Base-by-base conservation (phyloP, 768 basidiomycete genomes). In the Boletus eberwhitei region DNA sequence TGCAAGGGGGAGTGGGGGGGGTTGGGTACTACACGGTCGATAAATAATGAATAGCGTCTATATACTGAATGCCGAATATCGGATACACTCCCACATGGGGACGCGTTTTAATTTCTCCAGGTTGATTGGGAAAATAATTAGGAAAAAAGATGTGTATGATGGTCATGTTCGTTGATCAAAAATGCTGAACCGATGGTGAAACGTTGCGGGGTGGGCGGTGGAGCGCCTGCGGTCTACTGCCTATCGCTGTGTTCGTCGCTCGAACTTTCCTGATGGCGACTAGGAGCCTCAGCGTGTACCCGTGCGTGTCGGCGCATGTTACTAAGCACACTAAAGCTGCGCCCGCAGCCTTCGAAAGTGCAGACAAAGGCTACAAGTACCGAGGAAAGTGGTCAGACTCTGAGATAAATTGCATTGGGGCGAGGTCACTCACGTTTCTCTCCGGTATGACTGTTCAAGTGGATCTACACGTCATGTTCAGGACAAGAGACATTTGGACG, bases 291-390 rank as follows among this genome's bases (percentile, higher is more conserved):
- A 26, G 71, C 74, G 65, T 91, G 89, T 13, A 87, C 85, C 52
- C 89, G 84, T 55, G 88, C 84, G 69, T 92, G 90, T 53, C 90
- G 79, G 58, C 90, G 86, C 90, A 92, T 92, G 74, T 92, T 92
- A 71, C 88, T 90, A 65, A 90, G 82, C 47, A 91, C 90, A 64
- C 88, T 90, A 71, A 92, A 92, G 66, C 85, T 84, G 41, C 89
- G 85, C 8, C 86, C 86, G 72, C 90, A 92, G 54, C 81, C 81
- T 59, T 85, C 81, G 49, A 83, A 80, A 17, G 89, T 84, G 67
- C 90, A 92, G 41, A 79, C 74, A 71, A 87, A 90, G 9, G 90
- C 90, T 91, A 67, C 54, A 59, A 17, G 29, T 4, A 44, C 48
- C 48, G 34, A 43, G 19, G 26, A 52, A 16, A 37, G 39, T 5